Evolutionary conservation across 441 rosid species (phyloP).

Genomic region (Macaranga tanarius): DNA sequence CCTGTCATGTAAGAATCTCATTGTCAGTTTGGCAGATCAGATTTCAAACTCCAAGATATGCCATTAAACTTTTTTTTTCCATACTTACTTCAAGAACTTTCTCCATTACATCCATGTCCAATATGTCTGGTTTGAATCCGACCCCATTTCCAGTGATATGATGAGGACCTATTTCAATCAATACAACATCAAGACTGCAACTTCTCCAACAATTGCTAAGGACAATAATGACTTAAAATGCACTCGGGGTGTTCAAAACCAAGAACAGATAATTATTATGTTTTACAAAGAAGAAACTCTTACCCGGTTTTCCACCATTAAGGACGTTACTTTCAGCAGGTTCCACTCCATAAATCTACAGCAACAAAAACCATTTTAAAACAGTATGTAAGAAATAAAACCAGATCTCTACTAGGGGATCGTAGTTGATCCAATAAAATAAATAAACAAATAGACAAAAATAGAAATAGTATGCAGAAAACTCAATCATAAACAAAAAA

Average conservation of each 20-base stretch:
- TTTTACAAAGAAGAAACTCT: neutral
- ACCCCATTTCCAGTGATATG: constrained; percentile 90
- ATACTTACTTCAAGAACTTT: constrained; percentile 78
- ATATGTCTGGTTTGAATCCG: constrained; percentile 90
- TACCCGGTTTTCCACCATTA: constrained; percentile 97
- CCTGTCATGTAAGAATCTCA: constrained; percentile 39
- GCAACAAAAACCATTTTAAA: neutral
- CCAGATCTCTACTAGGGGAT: neutral
- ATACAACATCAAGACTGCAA: constrained; percentile 15
- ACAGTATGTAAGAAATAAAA: constrained; percentile 11
- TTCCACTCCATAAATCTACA: constrained; percentile 89
- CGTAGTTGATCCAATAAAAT: too few relatives aligned
- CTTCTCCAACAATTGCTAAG: neutral
- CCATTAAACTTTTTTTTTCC: neutral
- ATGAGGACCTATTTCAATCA: constrained; percentile 73
- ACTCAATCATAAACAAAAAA: neutral
- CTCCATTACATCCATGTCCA: constrained; percentile 97
- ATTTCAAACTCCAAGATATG: neutral
- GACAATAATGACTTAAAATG: neutral
- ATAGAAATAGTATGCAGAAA: neutral
- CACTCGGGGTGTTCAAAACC: neutral
- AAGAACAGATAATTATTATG: neutral
- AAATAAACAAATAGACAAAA: neutral
- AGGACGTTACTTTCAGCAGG: constrained; percentile 89
- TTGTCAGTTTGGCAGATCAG: neutral